Evolutionary conservation across 345 rosid genomes (phyloP).

Genomic region (Salix brachista): DNA sequence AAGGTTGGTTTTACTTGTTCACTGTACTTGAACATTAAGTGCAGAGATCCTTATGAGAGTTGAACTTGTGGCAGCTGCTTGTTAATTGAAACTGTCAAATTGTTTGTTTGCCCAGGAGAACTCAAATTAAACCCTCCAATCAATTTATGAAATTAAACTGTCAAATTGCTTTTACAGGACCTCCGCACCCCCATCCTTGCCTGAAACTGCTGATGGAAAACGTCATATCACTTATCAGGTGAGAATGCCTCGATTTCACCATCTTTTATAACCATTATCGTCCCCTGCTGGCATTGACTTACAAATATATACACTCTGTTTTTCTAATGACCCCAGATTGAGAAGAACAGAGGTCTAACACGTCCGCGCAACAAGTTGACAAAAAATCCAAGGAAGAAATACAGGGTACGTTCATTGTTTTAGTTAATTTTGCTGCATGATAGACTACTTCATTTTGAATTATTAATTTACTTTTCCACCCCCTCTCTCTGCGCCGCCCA

Average conservation of each 20-base stretch:
- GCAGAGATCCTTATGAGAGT: too few species aligned
- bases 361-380: conserved; percentile 50
- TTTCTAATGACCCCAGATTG: conserved; percentile 40
- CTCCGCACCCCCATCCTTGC: conserved; percentile 33
- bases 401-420: conserved; percentile 43
- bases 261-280: neutral
- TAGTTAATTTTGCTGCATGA: neutral
- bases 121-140: neutral
- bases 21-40: neutral
- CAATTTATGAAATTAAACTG: neutral
- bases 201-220: conserved; percentile 66
- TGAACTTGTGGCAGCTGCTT: too few species aligned
- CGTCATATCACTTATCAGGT: conserved; percentile 56
- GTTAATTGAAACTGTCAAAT: too few species aligned
- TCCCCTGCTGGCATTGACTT: neutral
- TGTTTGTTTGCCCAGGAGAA: too few species aligned
- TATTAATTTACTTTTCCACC: neutral
- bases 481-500: conserved; percentile 7
- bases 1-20: conserved; percentile 38
- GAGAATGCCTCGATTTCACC: conserved; percentile 6
- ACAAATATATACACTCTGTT: neutral
- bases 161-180: conserved; percentile 30
- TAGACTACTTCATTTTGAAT: neutral
- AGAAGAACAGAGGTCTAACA: conserved; percentile 66
- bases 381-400: conserved; percentile 85